Percentiles rank a stretch among this genome's conserved stretches.
Evolutionary conservation across 305 asterid genomes (phyloP).

Genomic region (Andrographis paniculata): DNA sequence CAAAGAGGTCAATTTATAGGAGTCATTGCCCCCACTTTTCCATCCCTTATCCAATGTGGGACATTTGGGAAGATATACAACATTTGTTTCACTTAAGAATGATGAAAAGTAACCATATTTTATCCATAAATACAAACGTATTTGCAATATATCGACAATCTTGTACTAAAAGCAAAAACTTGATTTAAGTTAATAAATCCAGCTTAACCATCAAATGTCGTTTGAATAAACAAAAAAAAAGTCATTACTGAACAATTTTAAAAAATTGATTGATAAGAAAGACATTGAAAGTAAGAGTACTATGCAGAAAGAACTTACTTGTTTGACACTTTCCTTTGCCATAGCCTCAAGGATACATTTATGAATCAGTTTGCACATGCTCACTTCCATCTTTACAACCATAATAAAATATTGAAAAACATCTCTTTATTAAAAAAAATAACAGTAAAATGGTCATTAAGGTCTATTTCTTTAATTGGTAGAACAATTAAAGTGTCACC

Average conservation of each 20-base stretch:
- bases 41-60: too few species aligned
- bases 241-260: too few species aligned
- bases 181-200: too few species aligned
- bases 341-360: conserved; percentile 84
- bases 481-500: neutral
- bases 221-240: too few species aligned
- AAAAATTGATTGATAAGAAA: neutral
- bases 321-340: conserved; percentile 62
- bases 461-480: neutral
- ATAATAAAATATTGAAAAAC: conserved; percentile 96
- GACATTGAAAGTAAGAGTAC: neutral
- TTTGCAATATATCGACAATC: neutral
- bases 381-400: conserved; percentile 96
- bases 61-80: too few species aligned
- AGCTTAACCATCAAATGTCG: too few species aligned
- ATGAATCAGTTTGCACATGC: conserved; percentile 83
- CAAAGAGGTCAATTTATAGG: too few species aligned
- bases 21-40: too few species aligned
- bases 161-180: too few species aligned
- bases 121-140: too few species aligned
- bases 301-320: conserved; percentile 30
- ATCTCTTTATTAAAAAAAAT: conserved; percentile 71
- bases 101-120: too few species aligned
- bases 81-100: too few species aligned
- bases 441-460: conserved; percentile 6